Evolutionary conservation across 306 rosid genomes (phyloP).

Genomic region (Erythrophleum fordii): DNA sequence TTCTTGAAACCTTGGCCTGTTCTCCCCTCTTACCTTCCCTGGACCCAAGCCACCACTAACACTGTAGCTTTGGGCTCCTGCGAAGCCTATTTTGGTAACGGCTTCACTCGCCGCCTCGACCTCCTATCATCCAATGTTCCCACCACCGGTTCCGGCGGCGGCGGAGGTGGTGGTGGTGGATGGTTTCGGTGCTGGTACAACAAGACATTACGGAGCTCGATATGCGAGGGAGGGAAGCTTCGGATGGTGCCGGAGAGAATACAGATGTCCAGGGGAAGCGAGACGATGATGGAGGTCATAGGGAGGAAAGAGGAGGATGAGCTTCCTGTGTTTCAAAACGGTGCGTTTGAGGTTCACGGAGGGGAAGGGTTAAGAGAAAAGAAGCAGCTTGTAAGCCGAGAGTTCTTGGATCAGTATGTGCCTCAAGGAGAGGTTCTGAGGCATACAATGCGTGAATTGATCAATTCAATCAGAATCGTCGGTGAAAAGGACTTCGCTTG

Average conservation of each 20-base stretch:
- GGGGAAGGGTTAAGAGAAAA: slow-evolving; percentile 43
- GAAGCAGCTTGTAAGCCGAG: slow-evolving; percentile 39
- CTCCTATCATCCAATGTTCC: slow-evolving; percentile 8
- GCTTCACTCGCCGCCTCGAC: slow-evolving; percentile 52
- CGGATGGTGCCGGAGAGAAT: slow-evolving; percentile 59
- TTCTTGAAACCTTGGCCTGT: slow-evolving; percentile 79
- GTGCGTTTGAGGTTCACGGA: slow-evolving; percentile 79
- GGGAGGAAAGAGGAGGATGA: slow-evolving; percentile 83
- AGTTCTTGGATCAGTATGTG: slow-evolving; percentile 57
- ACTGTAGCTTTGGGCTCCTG: slow-evolving; percentile 47
- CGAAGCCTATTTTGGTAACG: slow-evolving; percentile 72
- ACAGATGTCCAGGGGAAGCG: slow-evolving; percentile 57
- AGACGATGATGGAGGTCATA: slow-evolving; percentile 56
- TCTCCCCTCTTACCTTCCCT: slow-evolving; percentile 82
- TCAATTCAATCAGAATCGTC: slow-evolving; percentile 59
- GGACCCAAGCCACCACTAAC: slow-evolving; percentile 45
- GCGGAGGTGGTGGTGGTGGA: slow-evolving; percentile 18
- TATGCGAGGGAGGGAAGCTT: slow-evolving; percentile 63
- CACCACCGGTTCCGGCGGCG: not conserved
- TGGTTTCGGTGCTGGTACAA: slow-evolving; percentile 68
- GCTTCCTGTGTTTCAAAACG: slow-evolving; percentile 61
- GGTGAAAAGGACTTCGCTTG: slow-evolving; percentile 59
- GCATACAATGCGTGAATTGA: slow-evolving; percentile 81
- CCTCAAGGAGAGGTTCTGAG: slow-evolving; percentile 55
- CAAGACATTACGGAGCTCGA: slow-evolving; percentile 61